Evolutionary conservation across 2,329 filamentous ascomycete species (phyloP).

Genomic region (Metarhizium sp.): DNA sequence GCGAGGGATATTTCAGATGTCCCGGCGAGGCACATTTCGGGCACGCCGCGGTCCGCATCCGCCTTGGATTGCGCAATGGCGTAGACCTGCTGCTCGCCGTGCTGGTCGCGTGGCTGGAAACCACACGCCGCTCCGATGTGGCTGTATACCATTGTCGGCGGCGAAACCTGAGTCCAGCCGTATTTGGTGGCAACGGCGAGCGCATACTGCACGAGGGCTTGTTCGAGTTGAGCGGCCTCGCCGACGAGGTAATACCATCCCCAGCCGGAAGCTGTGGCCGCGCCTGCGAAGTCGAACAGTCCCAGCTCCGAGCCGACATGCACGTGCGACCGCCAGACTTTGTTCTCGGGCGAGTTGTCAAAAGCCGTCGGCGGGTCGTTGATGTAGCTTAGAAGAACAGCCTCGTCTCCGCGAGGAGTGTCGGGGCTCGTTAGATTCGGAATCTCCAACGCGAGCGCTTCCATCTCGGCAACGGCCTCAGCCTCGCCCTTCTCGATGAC

Average conservation of each 20-base stretch:
- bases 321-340: conserved; percentile 64
- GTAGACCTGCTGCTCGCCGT: conserved; percentile 91
- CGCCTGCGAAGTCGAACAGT: conserved; percentile 80
- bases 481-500: conserved; percentile 53
- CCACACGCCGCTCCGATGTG: conserved; percentile 88
- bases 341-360: conserved; percentile 16
- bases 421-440: conserved; percentile 76
- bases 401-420: conserved; percentile 62
- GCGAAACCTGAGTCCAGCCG: conserved; percentile 74
- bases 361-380: conserved; percentile 52
- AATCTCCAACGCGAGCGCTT: conserved; percentile 63
- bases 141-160: conserved; percentile 83
- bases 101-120: conserved; percentile 84
- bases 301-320: conserved; percentile 79
- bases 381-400: conserved; percentile 64
- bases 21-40: conserved; percentile 68
- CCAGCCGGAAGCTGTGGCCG: conserved; percentile 81
- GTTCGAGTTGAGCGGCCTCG: conserved; percentile 87
- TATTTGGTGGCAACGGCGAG: conserved; percentile 60
- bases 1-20: conserved; percentile 95
- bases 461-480: conserved; percentile 55
- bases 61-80: conserved; percentile 56
- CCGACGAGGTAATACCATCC: conserved; percentile 97
- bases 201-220: conserved; percentile 83
- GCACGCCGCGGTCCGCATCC: conserved; percentile 52